phyloP scores from a whole-genome alignment of 1,139 yeast species.

The Arxiozyma bovina region DNA sequence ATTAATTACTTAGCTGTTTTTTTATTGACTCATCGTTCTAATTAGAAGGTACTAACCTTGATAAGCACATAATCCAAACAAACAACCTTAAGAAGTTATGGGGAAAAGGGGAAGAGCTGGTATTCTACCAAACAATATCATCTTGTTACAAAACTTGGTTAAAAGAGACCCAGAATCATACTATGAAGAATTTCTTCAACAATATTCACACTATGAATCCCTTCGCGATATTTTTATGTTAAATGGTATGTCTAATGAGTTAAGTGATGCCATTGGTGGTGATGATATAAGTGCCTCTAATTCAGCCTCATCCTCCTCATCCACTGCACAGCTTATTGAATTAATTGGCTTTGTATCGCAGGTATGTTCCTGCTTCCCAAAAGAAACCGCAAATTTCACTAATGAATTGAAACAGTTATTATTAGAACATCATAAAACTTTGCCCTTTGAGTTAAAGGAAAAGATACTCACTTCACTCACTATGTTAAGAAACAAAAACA shows the following conservation, averaged over 20 bases:
- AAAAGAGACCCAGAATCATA: conserved; percentile 91
- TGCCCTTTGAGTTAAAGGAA: conserved; percentile 80
- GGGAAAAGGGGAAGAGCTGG: conserved; percentile 87
- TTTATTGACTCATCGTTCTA: too few relatives aligned
- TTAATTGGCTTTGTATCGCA: conserved; percentile 86
- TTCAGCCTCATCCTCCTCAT: conserved; percentile 20
- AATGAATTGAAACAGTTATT: conserved; percentile 64
- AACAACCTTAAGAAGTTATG: conserved; percentile 39
- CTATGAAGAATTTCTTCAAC: conserved; percentile 86
- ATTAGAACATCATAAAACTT: conserved; percentile 64
- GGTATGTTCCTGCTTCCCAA: conserved; percentile 81
- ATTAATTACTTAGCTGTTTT: too few relatives aligned
- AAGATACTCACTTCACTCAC: conserved; percentile 84
- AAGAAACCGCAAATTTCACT: conserved; percentile 79
- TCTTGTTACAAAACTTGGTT: conserved; percentile 81
- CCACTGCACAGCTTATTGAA: conserved; percentile 69
- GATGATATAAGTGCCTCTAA: conserved; percentile 20
- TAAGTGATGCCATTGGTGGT: conserved; percentile 1
- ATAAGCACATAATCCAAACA: neutral
- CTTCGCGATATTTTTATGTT: conserved; percentile 71
- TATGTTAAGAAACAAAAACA: conserved; percentile 79
- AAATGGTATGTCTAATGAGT: conserved; percentile 18
- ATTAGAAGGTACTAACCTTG: too few relatives aligned
- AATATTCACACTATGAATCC: conserved; percentile 86
- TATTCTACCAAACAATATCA: conserved; percentile 81